Percentiles rank a stretch among this genome's conserved stretches.
Conservation (phyloP, 208 protist species). For the Tritrichomonas foetus region DNA sequence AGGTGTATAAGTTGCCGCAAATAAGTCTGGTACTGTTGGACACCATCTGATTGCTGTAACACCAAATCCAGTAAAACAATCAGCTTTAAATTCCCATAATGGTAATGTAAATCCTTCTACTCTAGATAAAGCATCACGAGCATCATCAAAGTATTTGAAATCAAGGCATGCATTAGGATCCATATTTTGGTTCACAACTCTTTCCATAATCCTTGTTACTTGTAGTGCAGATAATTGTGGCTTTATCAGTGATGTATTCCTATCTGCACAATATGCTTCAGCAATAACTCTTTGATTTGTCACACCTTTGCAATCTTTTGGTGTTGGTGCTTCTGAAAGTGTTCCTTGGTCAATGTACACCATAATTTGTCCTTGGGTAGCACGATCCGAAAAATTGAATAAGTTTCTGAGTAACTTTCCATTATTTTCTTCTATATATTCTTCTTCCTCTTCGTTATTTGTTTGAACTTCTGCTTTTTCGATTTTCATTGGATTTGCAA, state of each 20-base stretch:
- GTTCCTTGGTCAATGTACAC: constrained; percentile 15
- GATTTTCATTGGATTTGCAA: not conserved
- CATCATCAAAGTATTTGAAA: constrained; percentile 33
- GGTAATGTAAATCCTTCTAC: not conserved
- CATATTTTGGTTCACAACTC: constrained; percentile 26
- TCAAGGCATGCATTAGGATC: not conserved
- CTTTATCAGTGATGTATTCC: not conserved
- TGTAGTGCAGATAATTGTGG: not conserved
- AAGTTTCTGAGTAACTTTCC: not conserved
- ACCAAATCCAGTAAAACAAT: not conserved
- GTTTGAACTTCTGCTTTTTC: not conserved
- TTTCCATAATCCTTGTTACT: not conserved
- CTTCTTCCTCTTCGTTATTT: not conserved
- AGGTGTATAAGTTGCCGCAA: not conserved
- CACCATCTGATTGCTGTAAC: not conserved
- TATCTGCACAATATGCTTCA: not conserved
- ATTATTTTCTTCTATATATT: not conserved
- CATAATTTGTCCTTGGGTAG: not conserved
- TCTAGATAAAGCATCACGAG: not conserved
- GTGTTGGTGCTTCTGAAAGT: not conserved
- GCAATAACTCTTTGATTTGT: not conserved
- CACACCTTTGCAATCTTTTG: not conserved
- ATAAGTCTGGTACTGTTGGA: not conserved
- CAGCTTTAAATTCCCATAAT: not conserved
- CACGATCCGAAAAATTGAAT: constrained; percentile 13